A percentile compares a stretch with the other conserved stretches of the same genome.
phyloP scores from a whole-genome alignment of 768 basidiomycete species.

The Mycena indigotica region DNA sequence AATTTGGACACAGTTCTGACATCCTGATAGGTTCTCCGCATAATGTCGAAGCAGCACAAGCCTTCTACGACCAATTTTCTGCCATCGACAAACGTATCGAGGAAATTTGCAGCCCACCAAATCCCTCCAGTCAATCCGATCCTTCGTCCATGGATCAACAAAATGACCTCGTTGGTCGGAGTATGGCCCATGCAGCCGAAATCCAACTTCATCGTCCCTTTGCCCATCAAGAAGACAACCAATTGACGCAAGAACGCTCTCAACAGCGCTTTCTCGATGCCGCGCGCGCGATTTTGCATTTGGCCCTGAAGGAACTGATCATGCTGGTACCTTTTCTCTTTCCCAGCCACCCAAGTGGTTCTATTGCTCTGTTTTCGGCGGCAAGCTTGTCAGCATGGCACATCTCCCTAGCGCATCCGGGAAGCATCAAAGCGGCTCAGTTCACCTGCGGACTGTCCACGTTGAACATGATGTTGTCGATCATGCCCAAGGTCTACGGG shows the following conservation, averaged over 20 bases:
- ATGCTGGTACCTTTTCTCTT: too few relatives aligned
- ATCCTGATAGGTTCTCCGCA: neutral
- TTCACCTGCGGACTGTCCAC: too few relatives aligned
- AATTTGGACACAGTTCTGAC: neutral
- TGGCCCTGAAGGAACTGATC: too few relatives aligned
- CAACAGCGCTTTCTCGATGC: conserved; percentile 22
- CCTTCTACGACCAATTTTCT: neutral
- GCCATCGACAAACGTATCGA: neutral
- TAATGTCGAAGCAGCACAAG: neutral
- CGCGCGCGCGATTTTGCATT: neutral
- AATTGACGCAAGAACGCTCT: conserved; percentile 24
- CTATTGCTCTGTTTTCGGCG: too few relatives aligned
- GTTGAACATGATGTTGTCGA: too few relatives aligned
- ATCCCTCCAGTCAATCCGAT: conserved; percentile 5
- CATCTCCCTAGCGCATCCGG: too few relatives aligned
- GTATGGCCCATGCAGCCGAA: conserved; percentile 37
- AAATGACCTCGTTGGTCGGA: conserved; percentile 34
- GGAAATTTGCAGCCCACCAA: conserved; percentile 14
- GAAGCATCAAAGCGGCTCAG: too few relatives aligned
- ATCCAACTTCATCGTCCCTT: conserved; percentile 39
- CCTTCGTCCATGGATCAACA: conserved; percentile 6
- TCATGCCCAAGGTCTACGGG: too few relatives aligned
- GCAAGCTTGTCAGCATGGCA: too few relatives aligned
- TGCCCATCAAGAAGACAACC: conserved; percentile 12
- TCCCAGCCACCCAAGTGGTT: too few relatives aligned